phyloP scores from a whole-genome alignment of 495 filamentous ascomycete species.

The Apodospora peruviana region DNA sequence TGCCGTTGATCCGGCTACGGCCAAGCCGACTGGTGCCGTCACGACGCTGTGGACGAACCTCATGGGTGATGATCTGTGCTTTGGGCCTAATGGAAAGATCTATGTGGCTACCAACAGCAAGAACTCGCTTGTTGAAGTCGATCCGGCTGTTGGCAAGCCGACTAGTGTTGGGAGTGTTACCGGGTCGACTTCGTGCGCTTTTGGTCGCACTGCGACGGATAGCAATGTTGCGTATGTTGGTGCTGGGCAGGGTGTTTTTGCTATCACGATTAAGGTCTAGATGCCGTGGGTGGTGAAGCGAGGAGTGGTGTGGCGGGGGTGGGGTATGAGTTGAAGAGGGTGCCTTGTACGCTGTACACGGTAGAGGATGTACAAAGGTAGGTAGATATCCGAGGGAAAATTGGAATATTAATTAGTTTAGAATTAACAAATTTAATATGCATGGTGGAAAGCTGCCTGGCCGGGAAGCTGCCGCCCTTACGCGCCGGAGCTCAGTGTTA shows the following conservation, averaged over 20 bases:
- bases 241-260: conserved; percentile 25
- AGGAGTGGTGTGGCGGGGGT: no score
- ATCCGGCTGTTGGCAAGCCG: conserved; percentile 24
- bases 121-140: conserved; percentile 35
- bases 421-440: no score
- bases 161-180: conserved; percentile 24
- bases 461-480: no score
- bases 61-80: conserved; percentile 37
- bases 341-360: no score
- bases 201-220: conserved; percentile 36
- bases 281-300: no score
- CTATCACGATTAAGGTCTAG: conserved; percentile 22
- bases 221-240: conserved; percentile 33
- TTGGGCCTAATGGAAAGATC: conserved; percentile 34
- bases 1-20: conserved; percentile 30
- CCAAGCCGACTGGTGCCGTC: conserved; percentile 26
- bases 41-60: conserved; percentile 35
- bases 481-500: no score
- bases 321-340: no score
- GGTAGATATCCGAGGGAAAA: no score
- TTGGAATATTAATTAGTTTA: no score
- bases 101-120: conserved; percentile 35
- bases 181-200: conserved; percentile 30
- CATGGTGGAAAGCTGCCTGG: no score
- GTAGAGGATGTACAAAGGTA: no score